Conservation (phyloP, 1,284 basidiomycete species). For the Trametes polyzona region DNA sequence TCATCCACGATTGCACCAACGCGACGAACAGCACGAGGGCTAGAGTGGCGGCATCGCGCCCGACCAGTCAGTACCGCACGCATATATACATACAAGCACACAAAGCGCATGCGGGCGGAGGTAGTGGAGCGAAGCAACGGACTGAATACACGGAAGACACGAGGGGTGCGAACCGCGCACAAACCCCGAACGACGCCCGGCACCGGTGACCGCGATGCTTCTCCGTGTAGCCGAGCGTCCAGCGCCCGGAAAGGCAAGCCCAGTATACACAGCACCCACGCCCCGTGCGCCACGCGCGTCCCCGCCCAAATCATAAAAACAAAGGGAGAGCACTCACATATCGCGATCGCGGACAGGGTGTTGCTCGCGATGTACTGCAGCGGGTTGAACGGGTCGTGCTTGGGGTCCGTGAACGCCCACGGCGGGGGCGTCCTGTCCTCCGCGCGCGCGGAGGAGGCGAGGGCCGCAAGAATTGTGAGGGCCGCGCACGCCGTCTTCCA, state of each 20-base stretch:
- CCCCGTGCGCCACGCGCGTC: neutral
- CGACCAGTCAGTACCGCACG: too few species aligned
- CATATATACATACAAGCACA: too few species aligned
- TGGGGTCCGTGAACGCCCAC: conserved; percentile 45
- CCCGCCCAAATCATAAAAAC: too few species aligned
- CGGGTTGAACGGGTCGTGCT: conserved; percentile 58
- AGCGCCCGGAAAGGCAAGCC: conserved; percentile 13
- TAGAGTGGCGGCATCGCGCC: conserved; percentile 25
- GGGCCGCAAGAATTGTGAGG: conserved; percentile 4
- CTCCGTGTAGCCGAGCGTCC: neutral
- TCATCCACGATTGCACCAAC: conserved; percentile 52
- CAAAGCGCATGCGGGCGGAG: too few species aligned
- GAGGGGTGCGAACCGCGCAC: neutral
- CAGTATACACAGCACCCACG: too few species aligned
- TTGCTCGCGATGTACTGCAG: conserved; percentile 66
- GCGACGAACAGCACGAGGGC: conserved; percentile 56
- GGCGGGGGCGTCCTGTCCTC: conserved; percentile 44
- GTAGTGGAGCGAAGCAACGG: too few species aligned
- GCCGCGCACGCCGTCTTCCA: conserved; percentile 7
- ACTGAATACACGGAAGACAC: neutral
- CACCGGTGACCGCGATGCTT: neutral
- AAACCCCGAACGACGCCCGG: neutral
- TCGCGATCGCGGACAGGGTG: conserved; percentile 56
- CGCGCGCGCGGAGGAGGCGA: conserved; percentile 11
- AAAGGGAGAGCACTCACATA: conserved; percentile 41